Conservation (phyloP, 164 flowering plant genomes). For the Houttuynia cordata region DNA sequence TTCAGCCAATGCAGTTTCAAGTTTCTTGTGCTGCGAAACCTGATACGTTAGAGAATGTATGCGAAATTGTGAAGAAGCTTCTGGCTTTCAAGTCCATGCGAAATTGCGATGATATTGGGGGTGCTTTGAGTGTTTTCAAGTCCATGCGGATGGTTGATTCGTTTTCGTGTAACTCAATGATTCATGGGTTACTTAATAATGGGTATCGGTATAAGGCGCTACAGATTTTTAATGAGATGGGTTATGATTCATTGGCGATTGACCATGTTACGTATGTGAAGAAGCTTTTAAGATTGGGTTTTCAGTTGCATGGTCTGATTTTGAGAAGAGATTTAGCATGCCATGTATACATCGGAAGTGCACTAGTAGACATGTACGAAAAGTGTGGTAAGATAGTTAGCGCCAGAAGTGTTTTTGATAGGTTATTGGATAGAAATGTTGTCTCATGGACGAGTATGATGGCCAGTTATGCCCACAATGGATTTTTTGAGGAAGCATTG, state of each 20-base stretch:
- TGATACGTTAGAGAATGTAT: constrained; percentile 31
- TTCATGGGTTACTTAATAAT: constrained; percentile 36
- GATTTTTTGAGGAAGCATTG: constrained; percentile 55
- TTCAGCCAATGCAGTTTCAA: constrained; percentile 22
- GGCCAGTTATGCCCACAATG: constrained; percentile 47
- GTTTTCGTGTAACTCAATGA: constrained; percentile 36
- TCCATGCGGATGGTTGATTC: constrained; percentile 28
- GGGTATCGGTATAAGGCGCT: constrained; percentile 28
- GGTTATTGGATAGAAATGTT: constrained; percentile 26
- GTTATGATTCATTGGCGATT: constrained; percentile 25
- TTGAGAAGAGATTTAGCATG: constrained; percentile 24
- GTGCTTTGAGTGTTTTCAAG: constrained; percentile 31
- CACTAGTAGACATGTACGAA: constrained; percentile 64
- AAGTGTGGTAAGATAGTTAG: constrained; percentile 40
- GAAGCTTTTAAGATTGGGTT: constrained; percentile 36
- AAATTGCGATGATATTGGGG: constrained; percentile 25
- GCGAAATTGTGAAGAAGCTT: constrained; percentile 35
- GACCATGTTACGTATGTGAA: constrained; percentile 38
- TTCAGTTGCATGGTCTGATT: constrained; percentile 33
- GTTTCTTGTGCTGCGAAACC: constrained; percentile 52
- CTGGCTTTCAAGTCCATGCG: no score
- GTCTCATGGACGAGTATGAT: constrained; percentile 64
- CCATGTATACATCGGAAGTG: constrained; percentile 31
- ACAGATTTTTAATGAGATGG: constrained; percentile 28
- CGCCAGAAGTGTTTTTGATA: constrained; percentile 36